Evolutionary conservation across 768 basidiomycete species (phyloP), one percentile per base, ranked within the genome.

Genomic region (Amanita brunnescens): DNA sequence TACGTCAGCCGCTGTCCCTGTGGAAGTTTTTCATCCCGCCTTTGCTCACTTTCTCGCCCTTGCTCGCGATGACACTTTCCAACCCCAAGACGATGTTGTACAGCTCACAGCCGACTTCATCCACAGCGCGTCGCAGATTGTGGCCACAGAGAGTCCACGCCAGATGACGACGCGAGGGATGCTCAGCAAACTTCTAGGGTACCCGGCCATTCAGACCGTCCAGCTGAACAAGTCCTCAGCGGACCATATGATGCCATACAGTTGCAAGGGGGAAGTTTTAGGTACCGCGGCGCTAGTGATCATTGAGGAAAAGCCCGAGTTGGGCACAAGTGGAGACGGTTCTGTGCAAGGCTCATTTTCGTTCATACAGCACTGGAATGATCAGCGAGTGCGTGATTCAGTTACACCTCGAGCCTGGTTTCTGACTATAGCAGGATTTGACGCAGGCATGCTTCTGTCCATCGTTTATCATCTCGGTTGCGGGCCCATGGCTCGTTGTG

Each of bases 401-500:
- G 16, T 35, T 7, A 6, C 14, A n/a, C 5, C 35, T n/a, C 35
- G 14, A n/a, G 14, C 14, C 5, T 35, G 13, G 35, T 35, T 35
- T n/a, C 35, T 35, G 35, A 35, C 35, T n/a, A 16, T 35, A 35
- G 35, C 35, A 35, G 35, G 35, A 46, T 53, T 13, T 29, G 54
- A 32, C 14, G 35, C 30, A 41, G 20, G 21, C 14, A n/a, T 54
- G 35, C 29, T 54, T 39, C 47, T 57, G 49, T 39, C 55, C 57
- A 10, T 54, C 42, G 30, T 33, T 58, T 38, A 41, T 54, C 38
- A 13, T 58, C 12, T 49, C 53, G 34, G 52, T 48, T 23, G 55
- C 49, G 12, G 57, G 55, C 29, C 53, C 53, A 4, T 57, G 57
- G 49, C 20, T 56, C 26, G 45, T 24, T 32, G 52, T 58, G 16